Percentiles rank a stretch among this genome's conserved stretches.
phyloP scores from a whole-genome alignment of 2,329 filamentous ascomycete species.

The Huntiella moniliformis region DNA sequence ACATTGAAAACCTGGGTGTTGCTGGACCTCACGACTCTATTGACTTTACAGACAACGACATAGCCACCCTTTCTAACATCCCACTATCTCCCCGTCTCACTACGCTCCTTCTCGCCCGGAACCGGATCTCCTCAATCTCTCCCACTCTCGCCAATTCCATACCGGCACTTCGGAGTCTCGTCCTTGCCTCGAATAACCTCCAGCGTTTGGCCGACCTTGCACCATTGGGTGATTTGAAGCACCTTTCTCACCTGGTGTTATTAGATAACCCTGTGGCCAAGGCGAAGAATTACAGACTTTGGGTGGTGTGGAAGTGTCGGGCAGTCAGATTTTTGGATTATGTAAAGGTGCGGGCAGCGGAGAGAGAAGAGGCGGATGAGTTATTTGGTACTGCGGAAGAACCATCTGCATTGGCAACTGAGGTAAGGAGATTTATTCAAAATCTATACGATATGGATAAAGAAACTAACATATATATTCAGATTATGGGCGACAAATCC shows the following conservation, averaged over 20 bases:
- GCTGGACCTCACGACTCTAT: constrained; percentile 93
- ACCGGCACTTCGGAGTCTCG: constrained; percentile 64
- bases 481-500: constrained; percentile 74
- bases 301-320: constrained; percentile 74
- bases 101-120: constrained; percentile 75
- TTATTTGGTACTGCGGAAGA: constrained; percentile 66
- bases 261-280: constrained; percentile 76
- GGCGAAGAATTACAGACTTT: constrained; percentile 71
- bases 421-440: constrained; percentile 25
- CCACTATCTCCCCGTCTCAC: constrained; percentile 75
- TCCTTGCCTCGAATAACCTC: constrained; percentile 69
- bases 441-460: background rate
- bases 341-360: constrained; percentile 71
- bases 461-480: background rate
- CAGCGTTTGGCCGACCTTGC: constrained; percentile 75
- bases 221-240: constrained; percentile 47
- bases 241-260: constrained; percentile 63
- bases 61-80: constrained; percentile 76
- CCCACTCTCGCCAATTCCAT: constrained; percentile 52
- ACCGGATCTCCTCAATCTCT: constrained; percentile 71
- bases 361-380: constrained; percentile 56
- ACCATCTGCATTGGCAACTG: constrained; percentile 62
- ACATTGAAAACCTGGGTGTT: constrained; percentile 93
- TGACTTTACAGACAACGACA: constrained; percentile 97
- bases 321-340: constrained; percentile 82